Conservation (phyloP, 2,329 filamentous ascomycete genomes). For the Cytospora leucostoma region DNA sequence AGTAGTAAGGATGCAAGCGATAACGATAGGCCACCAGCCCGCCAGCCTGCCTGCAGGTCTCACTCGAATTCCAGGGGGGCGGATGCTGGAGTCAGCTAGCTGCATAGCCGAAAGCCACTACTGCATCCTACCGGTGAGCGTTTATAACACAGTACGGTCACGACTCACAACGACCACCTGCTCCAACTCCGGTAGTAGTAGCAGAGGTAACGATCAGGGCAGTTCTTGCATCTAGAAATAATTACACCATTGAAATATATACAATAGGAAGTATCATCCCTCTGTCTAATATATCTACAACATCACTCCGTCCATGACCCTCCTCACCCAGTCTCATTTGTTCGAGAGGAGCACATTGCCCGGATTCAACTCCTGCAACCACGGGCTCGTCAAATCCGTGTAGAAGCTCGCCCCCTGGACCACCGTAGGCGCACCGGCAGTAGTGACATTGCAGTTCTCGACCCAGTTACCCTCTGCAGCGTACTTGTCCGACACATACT, state of each 20-base stretch:
- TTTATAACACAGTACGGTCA: background rate
- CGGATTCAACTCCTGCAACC: constrained; percentile 35
- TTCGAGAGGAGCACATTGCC: constrained; percentile 14
- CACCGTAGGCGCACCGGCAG: constrained; percentile 40
- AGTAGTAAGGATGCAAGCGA: constrained; percentile 7
- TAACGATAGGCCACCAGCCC: background rate
- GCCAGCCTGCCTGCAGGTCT: constrained; percentile 12
- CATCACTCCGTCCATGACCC: background rate
- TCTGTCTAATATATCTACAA: background rate
- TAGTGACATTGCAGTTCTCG: constrained; percentile 49
- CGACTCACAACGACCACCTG: background rate
- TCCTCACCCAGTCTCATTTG: background rate
- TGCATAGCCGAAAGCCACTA: background rate
- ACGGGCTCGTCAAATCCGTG: constrained; percentile 45
- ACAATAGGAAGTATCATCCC: background rate
- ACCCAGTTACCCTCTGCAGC: constrained; percentile 52
- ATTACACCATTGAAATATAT: background rate
- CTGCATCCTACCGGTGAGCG: background rate
- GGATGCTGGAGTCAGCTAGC: background rate
- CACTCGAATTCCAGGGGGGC: background rate
- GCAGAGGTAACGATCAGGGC: background rate
- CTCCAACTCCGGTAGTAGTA: background rate
- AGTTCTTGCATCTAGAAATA: background rate
- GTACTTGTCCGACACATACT: constrained; percentile 48
- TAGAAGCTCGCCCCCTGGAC: constrained; percentile 53